Conservation (phyloP, 176 grass and related monocot species). For the Aegilops umbellulata region DNA sequence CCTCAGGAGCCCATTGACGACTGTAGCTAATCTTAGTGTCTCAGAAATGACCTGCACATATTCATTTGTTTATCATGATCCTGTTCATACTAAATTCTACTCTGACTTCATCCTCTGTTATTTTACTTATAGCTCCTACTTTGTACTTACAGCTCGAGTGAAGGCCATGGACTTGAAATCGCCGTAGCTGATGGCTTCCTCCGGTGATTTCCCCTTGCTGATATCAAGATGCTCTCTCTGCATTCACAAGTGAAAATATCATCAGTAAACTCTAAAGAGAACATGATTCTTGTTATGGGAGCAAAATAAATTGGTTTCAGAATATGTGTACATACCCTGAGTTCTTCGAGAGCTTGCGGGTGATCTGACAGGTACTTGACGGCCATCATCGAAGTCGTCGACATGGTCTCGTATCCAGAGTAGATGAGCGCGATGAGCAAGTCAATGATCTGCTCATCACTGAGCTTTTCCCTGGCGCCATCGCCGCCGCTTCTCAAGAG, state of each 20-base stretch:
- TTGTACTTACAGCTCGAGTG: constrained; percentile 87
- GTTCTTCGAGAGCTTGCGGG: constrained; percentile 67
- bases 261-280: not conserved
- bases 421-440: constrained; percentile 87
- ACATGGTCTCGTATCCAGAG: constrained; percentile 97
- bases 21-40: constrained; percentile 87
- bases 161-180: constrained; percentile 87
- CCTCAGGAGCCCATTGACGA: constrained; percentile 93
- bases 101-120: not conserved
- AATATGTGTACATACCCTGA: constrained; percentile 48
- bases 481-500: constrained; percentile 47
- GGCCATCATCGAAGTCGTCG: constrained; percentile 96
- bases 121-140: not conserved
- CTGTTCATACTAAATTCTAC: not conserved
- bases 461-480: constrained; percentile 55
- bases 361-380: constrained; percentile 88
- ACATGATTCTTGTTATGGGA: not conserved
- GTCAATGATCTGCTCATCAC: constrained; percentile 87
- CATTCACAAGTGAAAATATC: constrained; percentile 1
- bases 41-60: constrained; percentile 69
- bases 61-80: not conserved
- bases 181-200: constrained; percentile 60
- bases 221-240: constrained; percentile 86
- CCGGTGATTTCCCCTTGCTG: constrained; percentile 48
- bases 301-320: not conserved